phyloP scores from a whole-genome alignment of 495 filamentous ascomycete species.

The Letharia lupina region DNA sequence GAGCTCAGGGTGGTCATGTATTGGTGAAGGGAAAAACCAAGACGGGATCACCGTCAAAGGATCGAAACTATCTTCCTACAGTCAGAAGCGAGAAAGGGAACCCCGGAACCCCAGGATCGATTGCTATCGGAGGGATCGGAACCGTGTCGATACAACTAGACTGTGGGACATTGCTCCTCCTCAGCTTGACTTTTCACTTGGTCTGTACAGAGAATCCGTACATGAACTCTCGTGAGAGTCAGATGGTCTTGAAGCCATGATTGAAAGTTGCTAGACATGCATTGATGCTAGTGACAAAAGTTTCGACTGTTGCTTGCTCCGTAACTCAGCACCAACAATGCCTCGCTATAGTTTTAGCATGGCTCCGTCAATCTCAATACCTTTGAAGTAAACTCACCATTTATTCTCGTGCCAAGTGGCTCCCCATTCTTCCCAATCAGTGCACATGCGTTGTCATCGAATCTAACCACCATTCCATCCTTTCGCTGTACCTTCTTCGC shows the following conservation, averaged over 20 bases:
- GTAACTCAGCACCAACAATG: constrained; percentile 58
- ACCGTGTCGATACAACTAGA: background rate
- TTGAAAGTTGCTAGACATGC: constrained; percentile 51
- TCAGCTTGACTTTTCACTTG: background rate
- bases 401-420: constrained; percentile 88
- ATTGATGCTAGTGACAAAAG: constrained; percentile 92
- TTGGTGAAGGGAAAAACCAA: background rate
- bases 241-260: background rate
- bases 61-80: background rate
- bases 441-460: constrained; percentile 98
- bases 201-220: background rate
- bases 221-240: background rate
- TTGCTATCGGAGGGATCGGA: background rate
- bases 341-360: constrained; percentile 14
- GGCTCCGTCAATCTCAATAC: constrained; percentile 58
- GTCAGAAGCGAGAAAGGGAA: background rate
- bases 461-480: constrained; percentile 82
- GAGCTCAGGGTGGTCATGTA: background rate
- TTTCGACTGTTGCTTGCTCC: constrained; percentile 90
- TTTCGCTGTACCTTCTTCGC: constrained; percentile 73
- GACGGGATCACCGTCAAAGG: background rate
- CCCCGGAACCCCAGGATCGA: background rate
- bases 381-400: constrained; percentile 42
- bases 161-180: background rate
- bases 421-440: constrained; percentile 96